Conservation (phyloP, 345 rosid species). For the Iberis pinnata region DNA sequence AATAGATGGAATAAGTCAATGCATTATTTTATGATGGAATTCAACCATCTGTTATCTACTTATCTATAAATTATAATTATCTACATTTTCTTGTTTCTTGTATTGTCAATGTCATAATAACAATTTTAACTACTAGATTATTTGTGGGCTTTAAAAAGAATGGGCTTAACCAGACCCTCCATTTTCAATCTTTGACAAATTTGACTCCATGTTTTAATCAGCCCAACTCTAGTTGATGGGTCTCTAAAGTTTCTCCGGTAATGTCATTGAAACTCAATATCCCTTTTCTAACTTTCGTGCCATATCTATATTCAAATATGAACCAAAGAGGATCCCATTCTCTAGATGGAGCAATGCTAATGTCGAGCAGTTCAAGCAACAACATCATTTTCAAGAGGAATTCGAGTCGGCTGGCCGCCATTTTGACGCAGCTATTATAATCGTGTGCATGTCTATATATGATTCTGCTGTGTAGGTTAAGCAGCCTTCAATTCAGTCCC, state of each 20-base stretch:
- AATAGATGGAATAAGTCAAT: no score
- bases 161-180: neutral
- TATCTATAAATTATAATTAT: no score
- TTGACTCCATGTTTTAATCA: constrained; percentile 22
- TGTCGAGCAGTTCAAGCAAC: constrained; percentile 56
- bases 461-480: no score
- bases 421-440: constrained; percentile 46
- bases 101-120: no score
- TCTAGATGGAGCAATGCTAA: constrained; percentile 77
- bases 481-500: no score
- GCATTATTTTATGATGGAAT: no score
- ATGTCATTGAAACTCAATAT: constrained; percentile 64
- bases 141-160: neutral
- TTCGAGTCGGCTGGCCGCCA: constrained; percentile 64
- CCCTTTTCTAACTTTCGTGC: constrained; percentile 53
- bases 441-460: constrained; percentile 27
- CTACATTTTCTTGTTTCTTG: no score
- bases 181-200: neutral
- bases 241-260: constrained; percentile 9
- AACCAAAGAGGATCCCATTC: constrained; percentile 42
- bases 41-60: no score
- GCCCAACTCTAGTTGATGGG: constrained; percentile 19
- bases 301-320: constrained; percentile 24
- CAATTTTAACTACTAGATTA: no score
- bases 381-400: constrained; percentile 51